These are phyloP conservation scores for Chrysophaeum taylorii DNA, from an alignment of 352 stramenopile genomes.

Conservation along the genomic window DNA sequence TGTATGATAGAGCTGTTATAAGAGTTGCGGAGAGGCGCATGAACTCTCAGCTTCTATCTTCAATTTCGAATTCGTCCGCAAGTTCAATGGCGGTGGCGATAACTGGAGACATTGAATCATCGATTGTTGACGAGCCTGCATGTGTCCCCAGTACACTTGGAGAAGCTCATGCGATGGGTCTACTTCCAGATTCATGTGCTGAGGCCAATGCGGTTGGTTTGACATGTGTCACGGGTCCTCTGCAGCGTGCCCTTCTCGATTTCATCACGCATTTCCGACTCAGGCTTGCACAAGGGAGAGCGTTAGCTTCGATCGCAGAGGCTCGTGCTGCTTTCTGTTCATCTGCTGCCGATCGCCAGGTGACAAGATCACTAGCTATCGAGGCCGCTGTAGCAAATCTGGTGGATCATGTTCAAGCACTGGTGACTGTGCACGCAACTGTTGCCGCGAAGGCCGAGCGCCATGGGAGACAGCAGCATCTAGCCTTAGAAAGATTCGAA, in stretches of 20 bases:
- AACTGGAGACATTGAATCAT: no score
- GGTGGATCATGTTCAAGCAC: not conserved
- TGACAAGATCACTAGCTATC: not conserved
- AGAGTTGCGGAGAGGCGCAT: no score
- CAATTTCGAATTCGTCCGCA: no score
- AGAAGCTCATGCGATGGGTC: no score
- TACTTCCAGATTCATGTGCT: no score
- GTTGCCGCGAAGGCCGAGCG: not conserved
- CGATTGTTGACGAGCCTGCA: no score
- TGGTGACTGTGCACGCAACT: not conserved
- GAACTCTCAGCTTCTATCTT: no score
- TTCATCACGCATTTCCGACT: not conserved
- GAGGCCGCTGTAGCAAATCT: not conserved
- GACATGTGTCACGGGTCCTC: no score
- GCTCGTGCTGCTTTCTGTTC: not conserved
- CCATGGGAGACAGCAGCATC: not conserved
- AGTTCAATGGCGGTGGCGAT: no score
- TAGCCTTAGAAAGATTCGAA: not conserved
- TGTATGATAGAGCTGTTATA: no score
- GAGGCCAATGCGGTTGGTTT: no score
- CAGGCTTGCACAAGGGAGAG: not conserved
- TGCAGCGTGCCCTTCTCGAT: conserved; percentile 1
- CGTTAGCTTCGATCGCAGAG: not conserved
- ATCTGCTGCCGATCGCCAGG: not conserved
- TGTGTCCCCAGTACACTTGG: no score